Percentiles rank a stretch among this genome's conserved stretches.
These are phyloP conservation scores for Torulaspora globosa DNA, from an alignment of 1,139 yeast genomes.

Conservation along the genomic window DNA sequence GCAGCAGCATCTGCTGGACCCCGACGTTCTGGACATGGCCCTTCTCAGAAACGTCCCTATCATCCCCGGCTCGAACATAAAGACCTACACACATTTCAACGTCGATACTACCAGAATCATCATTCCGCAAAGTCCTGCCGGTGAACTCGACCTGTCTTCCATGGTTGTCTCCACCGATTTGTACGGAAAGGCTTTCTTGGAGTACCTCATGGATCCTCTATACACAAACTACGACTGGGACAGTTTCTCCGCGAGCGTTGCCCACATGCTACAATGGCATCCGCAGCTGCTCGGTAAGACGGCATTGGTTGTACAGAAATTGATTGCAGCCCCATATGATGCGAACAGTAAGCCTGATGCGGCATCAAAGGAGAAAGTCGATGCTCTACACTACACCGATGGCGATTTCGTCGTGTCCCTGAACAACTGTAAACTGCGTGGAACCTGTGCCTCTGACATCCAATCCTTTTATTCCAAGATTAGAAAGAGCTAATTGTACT, in stretches of 20 bases:
- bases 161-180: constrained; percentile 64
- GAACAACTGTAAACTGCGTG: constrained; percentile 48
- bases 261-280: constrained; percentile 92
- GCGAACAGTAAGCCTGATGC: constrained; percentile 21
- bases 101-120: constrained; percentile 54
- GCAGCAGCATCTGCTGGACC: constrained; percentile 52
- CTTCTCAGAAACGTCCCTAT: constrained; percentile 66
- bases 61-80: constrained; percentile 61
- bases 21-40: constrained; percentile 53
- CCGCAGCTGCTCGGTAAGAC: constrained; percentile 69
- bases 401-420: constrained; percentile 67
- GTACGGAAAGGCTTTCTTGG: constrained; percentile 62
- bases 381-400: constrained; percentile 45
- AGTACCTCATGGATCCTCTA: constrained; percentile 69
- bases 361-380: constrained; percentile 30
- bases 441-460: constrained; percentile 51
- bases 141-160: constrained; percentile 60
- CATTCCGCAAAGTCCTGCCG: constrained; percentile 56
- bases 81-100: constrained; percentile 60
- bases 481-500: constrained; percentile 12
- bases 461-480: constrained; percentile 29
- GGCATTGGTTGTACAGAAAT: constrained; percentile 61
- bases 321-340: constrained; percentile 47
- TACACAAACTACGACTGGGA: constrained; percentile 63
- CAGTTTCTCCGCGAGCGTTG: constrained; percentile 62